Evolutionary conservation across 768 basidiomycete species (phyloP).

Genomic region (Collybia sp.): DNA sequence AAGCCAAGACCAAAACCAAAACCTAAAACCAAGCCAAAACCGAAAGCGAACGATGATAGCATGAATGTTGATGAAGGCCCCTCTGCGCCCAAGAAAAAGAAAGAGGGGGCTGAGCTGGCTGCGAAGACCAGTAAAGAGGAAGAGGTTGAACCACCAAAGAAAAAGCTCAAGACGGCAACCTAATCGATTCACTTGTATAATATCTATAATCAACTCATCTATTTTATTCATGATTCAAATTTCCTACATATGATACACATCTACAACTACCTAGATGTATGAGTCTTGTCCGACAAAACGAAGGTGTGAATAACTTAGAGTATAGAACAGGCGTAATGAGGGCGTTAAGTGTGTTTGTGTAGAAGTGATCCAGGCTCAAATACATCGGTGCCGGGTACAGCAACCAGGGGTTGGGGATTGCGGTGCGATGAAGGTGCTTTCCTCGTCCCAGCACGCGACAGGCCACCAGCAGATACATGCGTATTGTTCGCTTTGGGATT

Average conservation of each 20-base stretch:
- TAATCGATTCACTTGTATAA: slow-evolving; percentile 16
- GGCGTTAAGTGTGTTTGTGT: slow-evolving; percentile 36
- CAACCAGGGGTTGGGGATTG: slow-evolving; percentile 23
- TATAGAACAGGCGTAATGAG: no score
- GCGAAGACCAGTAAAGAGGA: slow-evolving; percentile 31
- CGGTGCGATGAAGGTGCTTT: slow-evolving; percentile 24
- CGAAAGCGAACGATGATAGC: slow-evolving; percentile 27
- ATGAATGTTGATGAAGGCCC: slow-evolving; percentile 45
- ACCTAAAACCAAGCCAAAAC: slow-evolving; percentile 34
- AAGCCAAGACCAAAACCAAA: slow-evolving; percentile 29
- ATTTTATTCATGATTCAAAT: slow-evolving; percentile 9
- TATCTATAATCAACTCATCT: slow-evolving; percentile 7
- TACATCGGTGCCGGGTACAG: slow-evolving; percentile 35
- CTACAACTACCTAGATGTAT: slow-evolving; percentile 6
- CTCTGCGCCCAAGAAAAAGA: slow-evolving; percentile 25
- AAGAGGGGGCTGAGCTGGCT: slow-evolving; percentile 30
- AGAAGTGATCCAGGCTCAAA: slow-evolving; percentile 80
- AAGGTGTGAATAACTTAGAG: background rate
- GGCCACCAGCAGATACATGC: slow-evolving; percentile 17
- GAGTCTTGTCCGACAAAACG: background rate
- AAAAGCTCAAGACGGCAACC: slow-evolving; percentile 62
- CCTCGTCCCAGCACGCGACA: slow-evolving; percentile 36
- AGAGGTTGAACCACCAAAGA: slow-evolving; percentile 61
- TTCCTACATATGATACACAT: slow-evolving; percentile 8
- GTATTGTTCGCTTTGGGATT: slow-evolving; percentile 30